Evolutionary conservation across 768 basidiomycete genomes (phyloP).

Genomic region (Jaapia argillacea): DNA sequence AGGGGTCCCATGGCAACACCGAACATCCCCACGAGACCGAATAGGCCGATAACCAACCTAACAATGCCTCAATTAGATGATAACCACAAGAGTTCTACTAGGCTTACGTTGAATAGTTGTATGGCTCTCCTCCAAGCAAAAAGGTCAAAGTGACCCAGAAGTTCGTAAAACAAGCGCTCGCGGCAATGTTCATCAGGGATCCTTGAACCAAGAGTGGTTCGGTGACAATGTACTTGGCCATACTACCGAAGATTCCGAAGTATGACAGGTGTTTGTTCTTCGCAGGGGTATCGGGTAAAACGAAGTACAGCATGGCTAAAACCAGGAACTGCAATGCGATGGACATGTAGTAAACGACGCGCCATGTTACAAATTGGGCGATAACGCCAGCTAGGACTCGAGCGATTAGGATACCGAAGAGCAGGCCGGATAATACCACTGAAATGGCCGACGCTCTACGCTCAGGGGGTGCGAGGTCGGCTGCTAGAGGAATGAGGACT

Average conservation of each 20-base stretch:
- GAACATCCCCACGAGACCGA: slow-evolving; percentile 40
- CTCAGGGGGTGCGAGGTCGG: slow-evolving; percentile 70
- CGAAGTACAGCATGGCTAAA: slow-evolving; percentile 44
- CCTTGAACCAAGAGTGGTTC: slow-evolving; percentile 73
- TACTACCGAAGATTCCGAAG: slow-evolving; percentile 57
- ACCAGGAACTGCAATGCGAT: slow-evolving; percentile 60
- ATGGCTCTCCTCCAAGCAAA: slow-evolving; percentile 67
- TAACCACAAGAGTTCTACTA: slow-evolving; percentile 1
- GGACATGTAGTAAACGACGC: slow-evolving; percentile 70
- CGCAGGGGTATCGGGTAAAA: slow-evolving; percentile 79
- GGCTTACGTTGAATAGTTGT: slow-evolving; percentile 60
- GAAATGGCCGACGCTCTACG: slow-evolving; percentile 68
- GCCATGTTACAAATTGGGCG: slow-evolving; percentile 61
- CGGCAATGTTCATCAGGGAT: slow-evolving; percentile 47
- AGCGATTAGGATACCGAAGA: slow-evolving; percentile 66
- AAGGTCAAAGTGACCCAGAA: slow-evolving; percentile 62
- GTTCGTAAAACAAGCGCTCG: slow-evolving; percentile 43
- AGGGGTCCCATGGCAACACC: slow-evolving; percentile 64
- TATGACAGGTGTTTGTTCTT: slow-evolving; percentile 62
- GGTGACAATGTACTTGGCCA: slow-evolving; percentile 67
- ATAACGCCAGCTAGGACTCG: slow-evolving; percentile 71
- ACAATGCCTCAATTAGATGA: slow-evolving; percentile 12
- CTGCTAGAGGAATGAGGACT: slow-evolving; percentile 66
- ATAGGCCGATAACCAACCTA: slow-evolving; percentile 38
- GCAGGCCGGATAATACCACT: slow-evolving; percentile 53